Conservation (phyloP, 495 filamentous ascomycete species). For the Penicillium manginii region DNA sequence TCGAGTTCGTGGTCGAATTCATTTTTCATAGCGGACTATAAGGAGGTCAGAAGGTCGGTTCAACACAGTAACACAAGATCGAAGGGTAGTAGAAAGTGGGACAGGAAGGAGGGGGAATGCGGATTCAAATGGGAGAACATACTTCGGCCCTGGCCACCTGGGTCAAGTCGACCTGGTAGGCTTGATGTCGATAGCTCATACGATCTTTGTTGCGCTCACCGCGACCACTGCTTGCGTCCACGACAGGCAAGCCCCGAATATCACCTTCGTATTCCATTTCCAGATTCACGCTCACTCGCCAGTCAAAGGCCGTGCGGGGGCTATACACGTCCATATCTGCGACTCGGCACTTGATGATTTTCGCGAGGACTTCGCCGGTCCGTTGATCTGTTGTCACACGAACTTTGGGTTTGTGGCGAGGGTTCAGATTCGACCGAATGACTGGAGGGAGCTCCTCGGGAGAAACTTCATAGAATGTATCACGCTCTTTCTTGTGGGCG, state of each 20-base stretch:
- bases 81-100: neutral
- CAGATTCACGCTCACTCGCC: conserved; percentile 85
- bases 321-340: conserved; percentile 80
- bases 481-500: conserved; percentile 76
- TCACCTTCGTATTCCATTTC: conserved; percentile 86
- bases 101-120: neutral
- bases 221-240: conserved; percentile 40
- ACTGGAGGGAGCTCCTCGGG: conserved; percentile 56
- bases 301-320: conserved; percentile 74
- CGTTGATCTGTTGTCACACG: conserved; percentile 78
- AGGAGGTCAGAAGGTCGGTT: conserved; percentile 23
- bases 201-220: conserved; percentile 80
- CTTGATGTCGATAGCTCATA: conserved; percentile 81
- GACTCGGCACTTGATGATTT: conserved; percentile 88
- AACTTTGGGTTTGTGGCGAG: conserved; percentile 66
- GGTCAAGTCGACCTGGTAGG: conserved; percentile 87
- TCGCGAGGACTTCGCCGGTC: conserved; percentile 70
- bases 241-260: conserved; percentile 52
- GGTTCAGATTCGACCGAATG: conserved; percentile 59
- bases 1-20: conserved; percentile 88
- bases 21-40: conserved; percentile 44
- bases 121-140: conserved; percentile 31
- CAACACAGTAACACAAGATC: conserved; percentile 2
- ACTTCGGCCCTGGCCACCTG: conserved; percentile 74
- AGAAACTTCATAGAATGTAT: conserved; percentile 81